Evolutionary conservation across 2,329 filamentous ascomycete genomes (phyloP), one percentile per base, ranked within the genome.

Genomic region (Aspergillus ibericus): DNA sequence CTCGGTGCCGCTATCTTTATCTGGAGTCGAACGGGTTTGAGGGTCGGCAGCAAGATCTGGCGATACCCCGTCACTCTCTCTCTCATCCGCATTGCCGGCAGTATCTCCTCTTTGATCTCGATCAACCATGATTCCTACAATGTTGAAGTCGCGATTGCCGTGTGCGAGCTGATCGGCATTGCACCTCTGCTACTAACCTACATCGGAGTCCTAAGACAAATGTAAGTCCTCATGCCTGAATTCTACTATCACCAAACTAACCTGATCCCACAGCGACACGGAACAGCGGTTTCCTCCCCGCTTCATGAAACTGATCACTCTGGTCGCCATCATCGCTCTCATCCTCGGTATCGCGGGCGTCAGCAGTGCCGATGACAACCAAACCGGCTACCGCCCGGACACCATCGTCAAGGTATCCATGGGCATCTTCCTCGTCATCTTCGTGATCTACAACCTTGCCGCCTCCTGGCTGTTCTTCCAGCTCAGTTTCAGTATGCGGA

Each of bases 131-230:
- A 63, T n/a, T 59, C 63, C 9, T 18, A 55, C 15, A 53, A 64
- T 15, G 56, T 69, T 5, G 52, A 60, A 15, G 61, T 66, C 27
- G 67, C 67, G 5, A 62, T 60, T 1, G 59, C 63, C 13, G 69
- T 72, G 29, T 72, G 70, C 54, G 61, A 72, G 47, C 47, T 69
- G 18, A 70, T 72, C 34, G 71, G 70, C 5, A 51, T 72, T 59
- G 67, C 70, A 1, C 68, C 70, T 25, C 48, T 72, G 29, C 55
- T 70, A 4, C 59, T 72, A 2, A 61, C 68, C 32, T 71, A 66
- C 47, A 42, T 72, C 42, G 70, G 69, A 20, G 29, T 72, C 1
- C 52, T 72, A 32, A 50, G 64, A 18, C 63, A 70, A 60, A 70
- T 68, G 71, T 72, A 42, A 66, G 70, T 68, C 22, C 36, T n/a